phyloP scores from a whole-genome alignment of 2,329 filamentous ascomycete genomes.

The Didymellaceae sp. region DNA sequence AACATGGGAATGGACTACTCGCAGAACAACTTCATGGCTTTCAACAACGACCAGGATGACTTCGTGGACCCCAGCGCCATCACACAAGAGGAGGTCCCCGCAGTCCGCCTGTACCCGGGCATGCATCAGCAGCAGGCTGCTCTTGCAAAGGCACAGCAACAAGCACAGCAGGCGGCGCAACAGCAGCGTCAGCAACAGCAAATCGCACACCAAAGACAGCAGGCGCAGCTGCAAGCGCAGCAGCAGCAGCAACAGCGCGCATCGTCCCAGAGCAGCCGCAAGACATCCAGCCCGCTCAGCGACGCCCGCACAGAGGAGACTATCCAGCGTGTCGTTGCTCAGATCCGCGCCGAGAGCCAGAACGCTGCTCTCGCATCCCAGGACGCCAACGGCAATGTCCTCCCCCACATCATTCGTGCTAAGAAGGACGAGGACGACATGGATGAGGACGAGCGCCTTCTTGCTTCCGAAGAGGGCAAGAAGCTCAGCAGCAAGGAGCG shows the following conservation, averaged over 20 bases:
- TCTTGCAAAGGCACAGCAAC: constrained; percentile 44
- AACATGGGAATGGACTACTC: constrained; percentile 71
- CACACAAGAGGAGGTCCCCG: constrained; percentile 64
- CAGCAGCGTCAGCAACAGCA: constrained; percentile 61
- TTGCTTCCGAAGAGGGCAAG: constrained; percentile 98
- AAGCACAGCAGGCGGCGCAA: constrained; percentile 45
- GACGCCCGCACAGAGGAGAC: constrained; percentile 75
- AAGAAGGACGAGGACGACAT: constrained; percentile 98
- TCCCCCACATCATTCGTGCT: constrained; percentile 73
- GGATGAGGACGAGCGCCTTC: constrained; percentile 93
- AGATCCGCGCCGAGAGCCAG: constrained; percentile 79
- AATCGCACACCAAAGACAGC: constrained; percentile 53
- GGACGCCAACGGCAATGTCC: constrained; percentile 54
- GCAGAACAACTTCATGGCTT: constrained; percentile 69
- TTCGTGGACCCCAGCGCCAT: constrained; percentile 79
- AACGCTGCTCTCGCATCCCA: constrained; percentile 58
- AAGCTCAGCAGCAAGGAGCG: constrained; percentile 98
- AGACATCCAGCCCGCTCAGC: constrained; percentile 49
- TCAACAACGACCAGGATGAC: constrained; percentile 56
- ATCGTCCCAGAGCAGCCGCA: constrained; percentile 37
- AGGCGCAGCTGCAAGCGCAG: constrained; percentile 60
- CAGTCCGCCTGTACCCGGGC: constrained; percentile 84
- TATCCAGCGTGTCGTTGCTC: constrained; percentile 89
- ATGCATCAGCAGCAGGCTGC: constrained; percentile 91
- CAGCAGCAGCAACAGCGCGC: constrained; percentile 44